Evolutionary conservation across 1,284 basidiomycete genomes (phyloP), one percentile per base, ranked within the genome.

Genomic region (Apiotrichum porosum): DNA sequence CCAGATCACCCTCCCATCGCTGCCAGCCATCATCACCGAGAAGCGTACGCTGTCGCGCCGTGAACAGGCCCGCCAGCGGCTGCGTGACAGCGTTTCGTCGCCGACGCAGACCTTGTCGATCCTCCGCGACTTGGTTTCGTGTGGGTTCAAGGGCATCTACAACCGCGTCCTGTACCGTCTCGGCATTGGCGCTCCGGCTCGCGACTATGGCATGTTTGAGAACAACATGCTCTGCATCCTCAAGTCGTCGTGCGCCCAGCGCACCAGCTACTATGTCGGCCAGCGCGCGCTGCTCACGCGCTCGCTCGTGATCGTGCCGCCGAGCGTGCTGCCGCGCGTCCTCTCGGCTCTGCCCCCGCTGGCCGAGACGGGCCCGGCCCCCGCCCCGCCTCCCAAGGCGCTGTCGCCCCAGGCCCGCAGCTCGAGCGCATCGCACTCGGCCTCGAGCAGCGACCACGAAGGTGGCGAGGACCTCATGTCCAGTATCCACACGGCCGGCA

Each of bases 171-270:
- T 63, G 6, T 65, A 57, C 38, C 42, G 47, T 0, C 37, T 68
- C 10, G 67, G 66, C 3, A 22, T 67, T 10, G 66, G 65, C 2
- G 30, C 49, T 3, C 47, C 61, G 0, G 60, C 62, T 12, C 55
- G 49, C 32, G 63, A 65, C 35, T 71, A 69, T 49, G 33, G 40
- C 9, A 43, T 50, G 12, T 67, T 68, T 44, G 69, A 71, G 50
- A 39, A 42, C 10, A 33, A 42, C 6, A 34, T 71, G 37, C 52
- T 71, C n/a, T 34, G 49, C 13, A 53, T 64, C 35, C 42, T 71
- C 42, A 66, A 62, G 47, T 54, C 52, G 6, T 36, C 49, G 10
- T 43, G 48, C 24, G 42, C 50, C 2, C 6, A 28, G 26, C 26
- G 26, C 26, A 39, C 28, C 30, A 40, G 36, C 13, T 65, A 56